A percentile compares a stretch with the other conserved stretches of the same genome.
These are phyloP conservation scores for Capsicum rhomboideum DNA, from an alignment of 257 asterid genomes.

Conservation along the genomic window DNA sequence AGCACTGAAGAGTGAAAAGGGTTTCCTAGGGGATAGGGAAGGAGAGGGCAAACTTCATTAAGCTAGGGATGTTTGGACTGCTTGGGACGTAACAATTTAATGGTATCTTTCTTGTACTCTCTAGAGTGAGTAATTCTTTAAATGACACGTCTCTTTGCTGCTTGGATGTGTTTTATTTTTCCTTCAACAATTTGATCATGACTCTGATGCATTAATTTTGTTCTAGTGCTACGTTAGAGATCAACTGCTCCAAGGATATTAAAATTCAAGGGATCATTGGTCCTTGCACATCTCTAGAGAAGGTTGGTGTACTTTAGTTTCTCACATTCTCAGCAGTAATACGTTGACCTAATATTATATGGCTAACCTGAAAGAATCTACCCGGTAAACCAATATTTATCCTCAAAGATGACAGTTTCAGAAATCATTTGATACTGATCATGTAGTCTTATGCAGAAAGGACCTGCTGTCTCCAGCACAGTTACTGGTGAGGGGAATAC, in stretches of 20 bases:
- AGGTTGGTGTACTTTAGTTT: constrained; percentile 40
- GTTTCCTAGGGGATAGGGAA: background rate
- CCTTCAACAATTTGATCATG: background rate
- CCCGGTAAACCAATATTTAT: background rate
- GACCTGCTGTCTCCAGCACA: constrained; percentile 80
- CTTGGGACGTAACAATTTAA: background rate
- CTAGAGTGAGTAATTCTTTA: background rate
- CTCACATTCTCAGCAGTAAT: background rate
- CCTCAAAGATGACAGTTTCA: background rate
- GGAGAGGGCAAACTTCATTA: background rate
- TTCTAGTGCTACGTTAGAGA: constrained; percentile 80
- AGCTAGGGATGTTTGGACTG: background rate
- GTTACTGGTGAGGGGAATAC: constrained; percentile 91
- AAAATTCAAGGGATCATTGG: constrained; percentile 96
- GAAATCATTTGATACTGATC: constrained; percentile 21
- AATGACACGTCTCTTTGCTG: background rate
- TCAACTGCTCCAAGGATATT: constrained; percentile 94
- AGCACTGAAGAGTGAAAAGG: background rate
- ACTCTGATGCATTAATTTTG: background rate
- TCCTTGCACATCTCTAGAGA: constrained; percentile 91
- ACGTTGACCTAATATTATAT: background rate
- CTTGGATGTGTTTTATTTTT: background rate
- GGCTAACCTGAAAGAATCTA: background rate
- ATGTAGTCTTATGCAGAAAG: constrained; percentile 65
- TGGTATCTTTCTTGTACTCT: background rate